phyloP scores from a whole-genome alignment of 208 protist genomes.

The Leishmania turanica region DNA sequence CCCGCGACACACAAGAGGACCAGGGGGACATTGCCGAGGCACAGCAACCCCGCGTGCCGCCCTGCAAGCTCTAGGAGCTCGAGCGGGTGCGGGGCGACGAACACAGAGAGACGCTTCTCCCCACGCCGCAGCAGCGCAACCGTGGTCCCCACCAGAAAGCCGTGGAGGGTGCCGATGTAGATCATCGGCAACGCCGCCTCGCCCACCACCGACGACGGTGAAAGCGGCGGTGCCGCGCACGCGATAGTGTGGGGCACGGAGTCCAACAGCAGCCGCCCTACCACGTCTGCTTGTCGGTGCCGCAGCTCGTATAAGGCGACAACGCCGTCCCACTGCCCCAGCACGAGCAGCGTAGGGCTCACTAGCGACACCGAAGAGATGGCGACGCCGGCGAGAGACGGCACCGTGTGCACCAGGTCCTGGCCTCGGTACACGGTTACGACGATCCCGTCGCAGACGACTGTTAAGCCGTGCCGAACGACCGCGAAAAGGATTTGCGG shows the following conservation, averaged over 20 bases:
- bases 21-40: slow-evolving; percentile 64
- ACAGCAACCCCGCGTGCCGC: slow-evolving; percentile 44
- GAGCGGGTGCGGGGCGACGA: slow-evolving; percentile 50
- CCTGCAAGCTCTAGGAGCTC: slow-evolving; percentile 45
- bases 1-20: slow-evolving; percentile 46
- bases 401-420: slow-evolving; percentile 6
- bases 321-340: slow-evolving; percentile 27
- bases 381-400: slow-evolving; percentile 4
- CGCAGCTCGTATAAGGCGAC: slow-evolving; percentile 19
- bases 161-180: slow-evolving; percentile 32
- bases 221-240: slow-evolving; percentile 4
- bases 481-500: slow-evolving; percentile 19
- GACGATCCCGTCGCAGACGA: slow-evolving; percentile 17
- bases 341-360: slow-evolving; percentile 9
- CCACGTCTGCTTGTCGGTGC: neutral
- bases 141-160: slow-evolving; percentile 35
- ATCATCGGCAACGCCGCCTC: slow-evolving; percentile 7
- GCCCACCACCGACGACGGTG: neutral
- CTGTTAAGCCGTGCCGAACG: slow-evolving; percentile 11
- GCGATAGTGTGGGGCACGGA: slow-evolving; percentile 39
- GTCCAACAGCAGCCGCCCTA: slow-evolving; percentile 17
- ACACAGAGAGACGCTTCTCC: slow-evolving; percentile 21
- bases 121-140: slow-evolving; percentile 11
- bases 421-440: slow-evolving; percentile 15
- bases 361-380: slow-evolving; percentile 19